These are phyloP conservation scores for Paraleonurus japonicus DNA, from an alignment of 257 asterid genomes.

Conservation along the genomic window DNA sequence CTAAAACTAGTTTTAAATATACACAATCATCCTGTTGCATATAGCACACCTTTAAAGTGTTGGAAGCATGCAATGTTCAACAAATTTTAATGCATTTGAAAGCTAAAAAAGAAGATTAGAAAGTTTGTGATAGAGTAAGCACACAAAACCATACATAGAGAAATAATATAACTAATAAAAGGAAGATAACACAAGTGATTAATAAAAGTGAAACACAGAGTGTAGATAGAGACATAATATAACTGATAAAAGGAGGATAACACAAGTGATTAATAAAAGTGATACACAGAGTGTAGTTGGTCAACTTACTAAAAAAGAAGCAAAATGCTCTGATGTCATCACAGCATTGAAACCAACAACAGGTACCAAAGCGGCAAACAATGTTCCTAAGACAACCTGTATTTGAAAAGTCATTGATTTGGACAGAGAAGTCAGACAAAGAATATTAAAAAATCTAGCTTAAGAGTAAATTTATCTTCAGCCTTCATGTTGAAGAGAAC, in stretches of 20 bases:
- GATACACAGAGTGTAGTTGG: slow-evolving; percentile 4
- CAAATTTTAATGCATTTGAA: not conserved
- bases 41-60: not conserved
- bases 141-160: not conserved
- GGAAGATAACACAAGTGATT: not conserved
- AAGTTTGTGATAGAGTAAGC: not conserved
- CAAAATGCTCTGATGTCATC: slow-evolving; percentile 98
- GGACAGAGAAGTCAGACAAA: slow-evolving; percentile 4
- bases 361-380: slow-evolving; percentile 91
- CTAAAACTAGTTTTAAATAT: not conserved
- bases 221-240: not conserved
- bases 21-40: not conserved
- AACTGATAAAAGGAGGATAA: not conserved
- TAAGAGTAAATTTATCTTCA: not conserved
- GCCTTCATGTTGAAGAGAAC: slow-evolving; percentile 2
- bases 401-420: slow-evolving; percentile 20
- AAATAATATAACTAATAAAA: not conserved
- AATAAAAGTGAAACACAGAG: slow-evolving; percentile 18
- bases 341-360: slow-evolving; percentile 99
- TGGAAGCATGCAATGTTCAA: not conserved
- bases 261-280: not conserved
- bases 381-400: slow-evolving; percentile 90
- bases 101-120: not conserved
- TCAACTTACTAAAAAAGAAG: slow-evolving; percentile 82
- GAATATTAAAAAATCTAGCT: not conserved